Percentiles rank a stretch among this genome's conserved stretches.
These are phyloP conservation scores for Eragrostis nindensis DNA, from an alignment of 176 grass and related monocot species.

Conservation along the genomic window DNA sequence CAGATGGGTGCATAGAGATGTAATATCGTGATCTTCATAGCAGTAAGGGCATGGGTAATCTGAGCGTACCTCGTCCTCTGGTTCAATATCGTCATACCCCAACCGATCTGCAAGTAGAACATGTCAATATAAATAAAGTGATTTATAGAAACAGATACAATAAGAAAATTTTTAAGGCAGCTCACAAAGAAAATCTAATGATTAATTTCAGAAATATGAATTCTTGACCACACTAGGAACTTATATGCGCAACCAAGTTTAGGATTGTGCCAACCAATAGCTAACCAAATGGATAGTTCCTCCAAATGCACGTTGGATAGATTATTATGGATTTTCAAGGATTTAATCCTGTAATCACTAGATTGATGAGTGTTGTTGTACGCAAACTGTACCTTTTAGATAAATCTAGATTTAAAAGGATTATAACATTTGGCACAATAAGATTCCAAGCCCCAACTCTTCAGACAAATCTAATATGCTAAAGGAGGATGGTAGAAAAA, in stretches of 20 bases:
- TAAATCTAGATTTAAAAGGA: neutral
- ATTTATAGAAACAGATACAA: neutral
- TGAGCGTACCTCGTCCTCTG: conserved; percentile 61
- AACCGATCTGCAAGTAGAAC: conserved; percentile 43
- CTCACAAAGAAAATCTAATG: neutral
- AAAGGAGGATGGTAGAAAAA: neutral
- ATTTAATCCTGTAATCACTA: neutral
- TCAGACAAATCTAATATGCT: neutral
- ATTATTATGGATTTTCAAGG: neutral
- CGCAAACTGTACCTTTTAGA: neutral
- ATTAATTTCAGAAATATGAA: neutral
- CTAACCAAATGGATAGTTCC: neutral
- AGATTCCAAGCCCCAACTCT: neutral
- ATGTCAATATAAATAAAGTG: conserved; percentile 20
- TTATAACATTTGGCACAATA: neutral
- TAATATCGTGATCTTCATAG: conserved; percentile 76
- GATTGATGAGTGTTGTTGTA: neutral
- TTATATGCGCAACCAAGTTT: neutral
- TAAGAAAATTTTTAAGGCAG: neutral
- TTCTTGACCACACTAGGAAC: neutral
- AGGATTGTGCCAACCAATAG: neutral
- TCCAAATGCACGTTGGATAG: neutral
- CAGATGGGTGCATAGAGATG: conserved; percentile 71
- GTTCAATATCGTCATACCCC: conserved; percentile 69
- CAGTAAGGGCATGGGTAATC: conserved; percentile 82